A percentile compares a stretch with the other conserved stretches of the same genome.
These are phyloP conservation scores for Pseudocercospora ulei DNA, from an alignment of 2,329 filamentous ascomycete species.

Conservation along the genomic window DNA sequence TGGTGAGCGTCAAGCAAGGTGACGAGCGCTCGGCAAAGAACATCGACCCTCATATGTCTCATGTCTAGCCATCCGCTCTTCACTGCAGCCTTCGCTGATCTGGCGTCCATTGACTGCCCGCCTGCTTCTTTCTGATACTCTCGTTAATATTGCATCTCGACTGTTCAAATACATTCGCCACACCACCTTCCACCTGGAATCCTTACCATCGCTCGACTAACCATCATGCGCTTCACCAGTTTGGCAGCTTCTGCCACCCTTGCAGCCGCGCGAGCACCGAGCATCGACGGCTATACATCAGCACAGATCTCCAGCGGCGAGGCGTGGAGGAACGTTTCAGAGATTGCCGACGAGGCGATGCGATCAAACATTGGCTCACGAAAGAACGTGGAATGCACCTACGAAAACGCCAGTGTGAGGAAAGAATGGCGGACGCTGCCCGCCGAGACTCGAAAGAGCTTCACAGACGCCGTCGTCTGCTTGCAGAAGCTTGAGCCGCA, in stretches of 20 bases:
- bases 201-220: slow-evolving; percentile 10
- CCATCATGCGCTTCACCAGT: slow-evolving; percentile 18
- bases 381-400: slow-evolving; percentile 25
- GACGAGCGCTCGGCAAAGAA: slow-evolving; percentile 8
- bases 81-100: slow-evolving; percentile 10
- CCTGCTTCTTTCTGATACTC: slow-evolving; percentile 4
- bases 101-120: slow-evolving; percentile 4
- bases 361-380: slow-evolving; percentile 25
- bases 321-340: slow-evolving; percentile 28
- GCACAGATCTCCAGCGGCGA: slow-evolving; percentile 27
- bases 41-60: slow-evolving; percentile 4
- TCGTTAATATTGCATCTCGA: slow-evolving; percentile 11
- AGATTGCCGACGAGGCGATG: slow-evolving; percentile 28
- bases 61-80: slow-evolving; percentile 6
- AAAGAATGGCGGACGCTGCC: slow-evolving; percentile 29
- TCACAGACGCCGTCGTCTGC: slow-evolving; percentile 31
- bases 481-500: slow-evolving; percentile 26
- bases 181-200: background rate
- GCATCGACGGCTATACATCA: slow-evolving; percentile 24
- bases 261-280: slow-evolving; percentile 22
- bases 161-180: background rate
- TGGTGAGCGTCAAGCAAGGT: slow-evolving; percentile 6
- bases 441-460: slow-evolving; percentile 26
- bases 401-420: slow-evolving; percentile 25
- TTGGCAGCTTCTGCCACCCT: slow-evolving; percentile 16